Percentiles rank a stretch among this genome's conserved stretches.
Conservation (phyloP, 1,284 basidiomycete species). For the Termitomyces sp. region DNA sequence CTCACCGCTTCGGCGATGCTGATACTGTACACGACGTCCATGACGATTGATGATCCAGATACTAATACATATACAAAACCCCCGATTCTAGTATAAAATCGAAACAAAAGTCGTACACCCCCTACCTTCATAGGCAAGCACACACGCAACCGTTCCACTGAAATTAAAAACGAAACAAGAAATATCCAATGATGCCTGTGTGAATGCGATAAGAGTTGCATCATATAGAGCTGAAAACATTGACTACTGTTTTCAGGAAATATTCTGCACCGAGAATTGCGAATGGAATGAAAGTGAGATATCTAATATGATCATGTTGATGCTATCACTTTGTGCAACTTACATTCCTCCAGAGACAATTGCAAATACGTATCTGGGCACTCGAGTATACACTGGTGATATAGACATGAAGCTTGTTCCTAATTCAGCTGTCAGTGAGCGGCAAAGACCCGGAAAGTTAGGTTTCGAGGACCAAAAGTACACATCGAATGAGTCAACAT, state of each 20-base stretch:
- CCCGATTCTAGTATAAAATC: no score
- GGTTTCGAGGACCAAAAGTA: conserved; percentile 43
- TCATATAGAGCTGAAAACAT: conserved; percentile 39
- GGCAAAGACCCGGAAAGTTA: no score
- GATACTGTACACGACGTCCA: no score
- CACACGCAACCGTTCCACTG: no score
- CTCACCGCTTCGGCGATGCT: no score
- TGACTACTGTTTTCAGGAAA: conserved; percentile 53
- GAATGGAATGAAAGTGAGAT: conserved; percentile 47
- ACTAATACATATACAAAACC: no score
- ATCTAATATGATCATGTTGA: background rate
- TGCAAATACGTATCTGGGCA: conserved; percentile 66
- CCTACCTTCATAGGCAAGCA: no score
- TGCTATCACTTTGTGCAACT: conserved; percentile 11
- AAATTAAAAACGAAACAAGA: no score
- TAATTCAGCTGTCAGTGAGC: conserved; percentile 9
- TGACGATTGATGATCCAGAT: no score
- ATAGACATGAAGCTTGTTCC: conserved; percentile 65
- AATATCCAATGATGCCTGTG: conserved; percentile 49
- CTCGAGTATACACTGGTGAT: conserved; percentile 47
- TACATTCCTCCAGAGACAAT: conserved; percentile 71
- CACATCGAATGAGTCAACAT: conserved; percentile 73
- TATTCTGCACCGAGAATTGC: conserved; percentile 52
- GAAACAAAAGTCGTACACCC: no score
- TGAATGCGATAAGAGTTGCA: conserved; percentile 3